Percentiles rank a stretch among this genome's conserved stretches.
Conservation (phyloP, 352 stramenopile genomes). For the Pythium phragmitis region DNA sequence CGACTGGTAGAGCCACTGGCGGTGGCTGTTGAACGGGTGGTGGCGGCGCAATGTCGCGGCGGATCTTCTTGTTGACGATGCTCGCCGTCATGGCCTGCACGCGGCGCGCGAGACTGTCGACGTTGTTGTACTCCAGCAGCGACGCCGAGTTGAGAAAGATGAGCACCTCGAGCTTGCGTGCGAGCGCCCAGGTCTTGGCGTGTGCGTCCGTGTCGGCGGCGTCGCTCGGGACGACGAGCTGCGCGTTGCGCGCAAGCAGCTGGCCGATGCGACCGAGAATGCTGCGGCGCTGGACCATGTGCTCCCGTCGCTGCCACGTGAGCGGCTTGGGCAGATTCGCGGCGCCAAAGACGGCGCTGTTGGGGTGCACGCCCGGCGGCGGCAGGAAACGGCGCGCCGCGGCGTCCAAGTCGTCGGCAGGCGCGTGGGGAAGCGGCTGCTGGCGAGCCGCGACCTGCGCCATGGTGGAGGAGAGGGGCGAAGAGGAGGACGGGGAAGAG, state of each 20-base stretch:
- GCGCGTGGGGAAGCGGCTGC: constrained; percentile 4
- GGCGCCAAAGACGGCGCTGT: constrained; percentile 72
- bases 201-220: constrained; percentile 18
- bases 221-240: constrained; percentile 29
- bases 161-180: constrained; percentile 80
- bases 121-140: constrained; percentile 78
- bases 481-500: neutral
- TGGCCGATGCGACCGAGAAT: constrained; percentile 69
- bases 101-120: constrained; percentile 72
- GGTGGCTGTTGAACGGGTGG: neutral
- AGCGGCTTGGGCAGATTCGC: constrained; percentile 70
- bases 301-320: constrained; percentile 78
- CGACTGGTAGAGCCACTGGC: neutral
- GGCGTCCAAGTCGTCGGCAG: neutral
- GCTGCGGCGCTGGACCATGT: constrained; percentile 61
- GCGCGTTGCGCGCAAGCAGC: constrained; percentile 58
- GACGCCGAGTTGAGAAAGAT: constrained; percentile 84
- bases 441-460: constrained; percentile 20
- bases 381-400: constrained; percentile 39
- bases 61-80: constrained; percentile 88
- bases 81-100: constrained; percentile 76
- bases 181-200: constrained; percentile 66
- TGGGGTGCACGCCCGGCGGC: constrained; percentile 62
- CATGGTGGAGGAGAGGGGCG: constrained; percentile 4
- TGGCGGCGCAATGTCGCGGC: constrained; percentile 35